Percentiles rank a stretch among this genome's conserved stretches.
phyloP scores from a whole-genome alignment of 257 asterid genomes.

The Solanum ossicruentum region DNA sequence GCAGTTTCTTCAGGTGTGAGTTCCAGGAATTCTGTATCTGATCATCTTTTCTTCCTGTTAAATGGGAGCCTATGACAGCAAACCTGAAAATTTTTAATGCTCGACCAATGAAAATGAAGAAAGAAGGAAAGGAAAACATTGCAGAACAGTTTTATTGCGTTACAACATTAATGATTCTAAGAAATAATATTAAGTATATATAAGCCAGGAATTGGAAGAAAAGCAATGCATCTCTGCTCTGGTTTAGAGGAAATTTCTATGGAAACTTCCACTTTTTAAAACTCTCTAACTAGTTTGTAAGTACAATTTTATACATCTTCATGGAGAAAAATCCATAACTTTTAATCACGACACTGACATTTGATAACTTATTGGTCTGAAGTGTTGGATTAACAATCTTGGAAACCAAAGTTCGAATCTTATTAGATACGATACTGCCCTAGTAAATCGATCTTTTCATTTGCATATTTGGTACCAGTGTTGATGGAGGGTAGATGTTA shows the following conservation, averaged over 20 bases:
- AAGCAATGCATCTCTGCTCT: constrained; percentile 23
- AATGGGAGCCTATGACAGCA: constrained; percentile 60
- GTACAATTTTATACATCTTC: background rate
- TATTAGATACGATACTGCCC: background rate
- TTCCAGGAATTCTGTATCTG: constrained; percentile 73
- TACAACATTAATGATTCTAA: background rate
- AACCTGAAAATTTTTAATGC: constrained; percentile 26
- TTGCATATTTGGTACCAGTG: background rate
- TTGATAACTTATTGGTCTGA: background rate
- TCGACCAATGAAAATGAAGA: background rate
- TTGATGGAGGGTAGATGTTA: background rate
- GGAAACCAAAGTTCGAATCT: background rate
- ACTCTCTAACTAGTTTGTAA: background rate
- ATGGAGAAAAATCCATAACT: background rate
- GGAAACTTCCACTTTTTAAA: background rate
- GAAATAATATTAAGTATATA: constrained; percentile 16
- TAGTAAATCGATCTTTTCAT: background rate
- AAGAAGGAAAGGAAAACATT: background rate
- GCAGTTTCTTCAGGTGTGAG: constrained; percentile 49
- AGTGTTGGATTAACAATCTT: background rate
- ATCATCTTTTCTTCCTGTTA: constrained; percentile 63
- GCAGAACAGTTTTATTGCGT: background rate
- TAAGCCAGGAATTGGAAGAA: constrained; percentile 30
- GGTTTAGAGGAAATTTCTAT: background rate
- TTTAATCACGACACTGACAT: background rate